These are phyloP conservation scores for Elsinoe arachidis DNA, from an alignment of 2,329 filamentous ascomycete genomes.

Conservation along the genomic window DNA sequence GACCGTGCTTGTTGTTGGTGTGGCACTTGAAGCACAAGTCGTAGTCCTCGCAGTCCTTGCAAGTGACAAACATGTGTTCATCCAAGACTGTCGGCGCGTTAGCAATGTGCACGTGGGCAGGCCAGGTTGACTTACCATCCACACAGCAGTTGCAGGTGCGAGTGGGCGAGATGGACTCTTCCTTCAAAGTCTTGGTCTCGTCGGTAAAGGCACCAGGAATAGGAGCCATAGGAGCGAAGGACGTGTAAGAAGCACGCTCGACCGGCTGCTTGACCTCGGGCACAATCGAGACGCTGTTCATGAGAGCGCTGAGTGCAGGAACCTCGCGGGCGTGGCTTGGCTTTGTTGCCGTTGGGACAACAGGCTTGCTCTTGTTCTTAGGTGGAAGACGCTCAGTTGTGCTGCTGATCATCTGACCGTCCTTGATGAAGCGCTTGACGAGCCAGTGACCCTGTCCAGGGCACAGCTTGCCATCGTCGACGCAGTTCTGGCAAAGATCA, in stretches of 20 bases:
- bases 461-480: slow-evolving; percentile 68
- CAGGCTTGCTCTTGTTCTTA: slow-evolving; percentile 41
- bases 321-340: background rate
- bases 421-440: slow-evolving; percentile 76
- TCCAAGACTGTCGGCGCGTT: slow-evolving; percentile 38
- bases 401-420: slow-evolving; percentile 74
- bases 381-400: slow-evolving; percentile 71
- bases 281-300: slow-evolving; percentile 17
- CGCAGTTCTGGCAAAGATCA: slow-evolving; percentile 77
- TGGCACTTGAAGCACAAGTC: slow-evolving; percentile 86
- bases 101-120: background rate
- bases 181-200: slow-evolving; percentile 33
- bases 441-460: slow-evolving; percentile 77
- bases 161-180: slow-evolving; percentile 29
- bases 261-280: slow-evolving; percentile 14
- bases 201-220: slow-evolving; percentile 39
- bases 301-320: background rate
- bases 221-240: slow-evolving; percentile 21
- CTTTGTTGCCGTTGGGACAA: slow-evolving; percentile 16
- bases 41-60: slow-evolving; percentile 75
- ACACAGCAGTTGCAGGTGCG: slow-evolving; percentile 69
- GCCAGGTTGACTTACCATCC: slow-evolving; percentile 37
- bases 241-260: slow-evolving; percentile 16
- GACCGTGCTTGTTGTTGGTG: slow-evolving; percentile 66
- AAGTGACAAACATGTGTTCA: slow-evolving; percentile 77